phyloP scores from a whole-genome alignment of 495 filamentous ascomycete species.

The Elaphomyces granulatus region DNA sequence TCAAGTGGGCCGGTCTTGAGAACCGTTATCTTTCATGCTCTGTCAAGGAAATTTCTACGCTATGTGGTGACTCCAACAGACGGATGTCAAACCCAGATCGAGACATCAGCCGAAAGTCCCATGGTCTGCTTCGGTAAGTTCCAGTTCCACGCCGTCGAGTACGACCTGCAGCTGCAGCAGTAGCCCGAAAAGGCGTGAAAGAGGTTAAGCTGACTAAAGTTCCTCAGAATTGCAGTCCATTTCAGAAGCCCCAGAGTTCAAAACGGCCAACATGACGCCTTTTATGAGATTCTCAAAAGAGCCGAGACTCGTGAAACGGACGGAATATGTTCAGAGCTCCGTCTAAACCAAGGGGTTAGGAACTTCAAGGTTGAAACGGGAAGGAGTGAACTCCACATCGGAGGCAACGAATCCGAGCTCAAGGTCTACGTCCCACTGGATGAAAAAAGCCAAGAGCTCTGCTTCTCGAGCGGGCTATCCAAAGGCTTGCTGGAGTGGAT shows the following conservation, averaged over 20 bases:
- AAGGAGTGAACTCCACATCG: conserved; percentile 18
- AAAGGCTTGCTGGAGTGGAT: conserved; percentile 18
- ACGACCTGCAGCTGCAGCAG: too few species aligned
- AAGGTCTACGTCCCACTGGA: conserved; percentile 25
- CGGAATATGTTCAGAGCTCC: conserved; percentile 16
- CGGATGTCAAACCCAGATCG: conserved; percentile 11
- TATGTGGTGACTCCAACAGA: conserved; percentile 6
- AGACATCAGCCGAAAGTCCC: conserved; percentile 19
- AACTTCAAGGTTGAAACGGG: conserved; percentile 7
- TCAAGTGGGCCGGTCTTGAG: conserved; percentile 19
- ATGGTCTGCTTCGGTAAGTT: conserved; percentile 25
- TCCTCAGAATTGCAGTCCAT: conserved; percentile 12
- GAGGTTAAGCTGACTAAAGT: background rate
- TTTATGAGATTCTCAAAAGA: conserved; percentile 18
- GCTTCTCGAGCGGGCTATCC: conserved; percentile 20
- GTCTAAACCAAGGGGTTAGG: conserved; percentile 12
- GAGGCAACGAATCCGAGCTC: conserved; percentile 12
- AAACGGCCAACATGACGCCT: conserved; percentile 2
- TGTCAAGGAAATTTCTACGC: conserved; percentile 21
- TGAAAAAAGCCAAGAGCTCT: conserved; percentile 16
- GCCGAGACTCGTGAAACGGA: conserved; percentile 15
- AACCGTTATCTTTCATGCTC: conserved; percentile 21
- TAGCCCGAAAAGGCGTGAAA: background rate
- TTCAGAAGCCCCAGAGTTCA: conserved; percentile 20
- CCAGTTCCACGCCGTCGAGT: too few species aligned